Evolutionary conservation across 306 rosid genomes (phyloP).

Genomic region (Trifolium subterraneum): DNA sequence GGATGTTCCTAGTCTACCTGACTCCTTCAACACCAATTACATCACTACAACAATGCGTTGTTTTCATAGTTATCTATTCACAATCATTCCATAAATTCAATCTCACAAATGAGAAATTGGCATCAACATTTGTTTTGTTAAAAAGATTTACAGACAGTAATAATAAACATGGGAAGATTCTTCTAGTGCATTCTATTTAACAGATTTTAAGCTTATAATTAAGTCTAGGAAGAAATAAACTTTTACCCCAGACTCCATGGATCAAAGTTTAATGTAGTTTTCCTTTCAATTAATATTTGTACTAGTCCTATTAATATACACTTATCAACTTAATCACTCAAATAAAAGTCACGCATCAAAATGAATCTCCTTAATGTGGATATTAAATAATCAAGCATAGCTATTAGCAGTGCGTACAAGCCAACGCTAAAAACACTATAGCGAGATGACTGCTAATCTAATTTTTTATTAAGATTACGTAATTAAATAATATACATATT

Average conservation of each 20-base stretch:
- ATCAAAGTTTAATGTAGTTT: constrained; percentile 1
- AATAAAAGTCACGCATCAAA: background rate
- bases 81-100: constrained; percentile 6
- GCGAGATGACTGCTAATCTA: background rate
- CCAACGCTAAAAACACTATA: background rate
- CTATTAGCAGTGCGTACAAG: background rate
- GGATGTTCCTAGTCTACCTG: constrained; percentile 13
- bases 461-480: background rate
- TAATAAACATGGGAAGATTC: too few species aligned
- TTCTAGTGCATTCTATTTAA: background rate
- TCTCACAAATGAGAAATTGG: background rate
- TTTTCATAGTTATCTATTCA: constrained; percentile 15
- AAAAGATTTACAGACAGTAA: background rate
- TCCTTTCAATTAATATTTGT: background rate
- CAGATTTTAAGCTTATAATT: background rate
- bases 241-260: background rate
- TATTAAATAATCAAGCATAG: background rate
- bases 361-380: background rate
- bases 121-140: constrained; percentile 3
- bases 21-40: background rate
- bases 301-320: too few species aligned
- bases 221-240: background rate
- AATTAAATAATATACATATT: too few species aligned
- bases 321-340: too few species aligned
- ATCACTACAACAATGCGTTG: background rate